phyloP scores from a whole-genome alignment of 2,329 filamentous ascomycete genomes.

The Neocatenulostroma microsporum region DNA sequence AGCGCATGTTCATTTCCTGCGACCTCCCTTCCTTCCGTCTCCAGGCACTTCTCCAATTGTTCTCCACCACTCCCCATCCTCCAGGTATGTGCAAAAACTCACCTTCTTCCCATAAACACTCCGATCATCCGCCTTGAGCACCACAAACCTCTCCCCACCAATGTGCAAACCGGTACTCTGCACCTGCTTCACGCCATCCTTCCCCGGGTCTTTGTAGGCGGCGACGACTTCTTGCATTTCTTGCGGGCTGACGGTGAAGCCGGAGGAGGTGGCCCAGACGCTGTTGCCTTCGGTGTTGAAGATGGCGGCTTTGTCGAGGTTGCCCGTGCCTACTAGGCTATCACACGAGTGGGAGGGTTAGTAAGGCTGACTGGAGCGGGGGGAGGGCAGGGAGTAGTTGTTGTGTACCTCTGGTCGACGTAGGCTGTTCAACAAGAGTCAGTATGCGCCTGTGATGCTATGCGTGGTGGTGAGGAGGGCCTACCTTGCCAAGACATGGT shows the following conservation, averaged over 20 bases:
- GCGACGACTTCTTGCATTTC: slow-evolving; percentile 50
- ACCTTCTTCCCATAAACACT: slow-evolving; percentile 84
- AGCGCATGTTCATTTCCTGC: too few relatives aligned
- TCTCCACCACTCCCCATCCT: too few relatives aligned
- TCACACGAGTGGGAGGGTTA: too few relatives aligned
- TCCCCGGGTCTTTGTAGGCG: slow-evolving; percentile 47
- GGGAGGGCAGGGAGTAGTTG: too few relatives aligned
- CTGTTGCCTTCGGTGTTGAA: slow-evolving; percentile 73
- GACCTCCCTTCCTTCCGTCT: too few relatives aligned
- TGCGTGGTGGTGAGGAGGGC: slow-evolving; percentile 12
- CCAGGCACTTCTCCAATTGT: too few relatives aligned
- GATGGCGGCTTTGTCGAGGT: slow-evolving; percentile 78
- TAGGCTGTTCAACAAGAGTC: too few relatives aligned
- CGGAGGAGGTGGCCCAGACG: slow-evolving; percentile 63
- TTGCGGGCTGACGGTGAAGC: slow-evolving; percentile 61
- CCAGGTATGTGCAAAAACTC: too few relatives aligned
- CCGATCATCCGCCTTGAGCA: slow-evolving; percentile 66
- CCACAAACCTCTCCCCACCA: slow-evolving; percentile 68
- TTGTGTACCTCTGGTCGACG: slow-evolving; percentile 34
- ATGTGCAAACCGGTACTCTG: slow-evolving; percentile 68
- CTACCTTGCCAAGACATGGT: slow-evolving; percentile 71
- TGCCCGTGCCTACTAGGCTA: slow-evolving; percentile 73
- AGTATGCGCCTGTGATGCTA: slow-evolving; percentile 51
- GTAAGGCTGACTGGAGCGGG: slow-evolving; percentile 13
- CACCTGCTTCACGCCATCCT: slow-evolving; percentile 54